phyloP scores from a whole-genome alignment of 306 rosid species.

The Sphenostylis stenocarpa region DNA sequence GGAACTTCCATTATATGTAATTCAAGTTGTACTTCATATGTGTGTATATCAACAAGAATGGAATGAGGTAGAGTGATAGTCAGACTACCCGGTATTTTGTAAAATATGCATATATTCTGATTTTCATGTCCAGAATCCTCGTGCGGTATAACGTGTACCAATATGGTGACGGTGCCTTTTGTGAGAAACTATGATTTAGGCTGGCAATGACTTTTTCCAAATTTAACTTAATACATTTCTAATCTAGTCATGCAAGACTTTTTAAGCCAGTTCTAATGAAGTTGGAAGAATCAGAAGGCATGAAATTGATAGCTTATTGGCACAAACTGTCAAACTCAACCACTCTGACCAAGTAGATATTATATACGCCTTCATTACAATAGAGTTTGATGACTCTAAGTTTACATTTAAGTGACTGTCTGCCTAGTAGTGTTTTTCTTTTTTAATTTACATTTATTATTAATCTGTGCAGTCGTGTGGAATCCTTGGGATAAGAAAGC shows the following conservation, averaged over 20 bases:
- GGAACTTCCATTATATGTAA: background rate
- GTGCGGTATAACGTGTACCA: constrained; percentile 6
- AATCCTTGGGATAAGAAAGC: constrained; percentile 99
- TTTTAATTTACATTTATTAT: background rate
- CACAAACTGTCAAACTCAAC: background rate
- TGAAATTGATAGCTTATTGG: constrained; percentile 20
- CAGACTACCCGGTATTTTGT: background rate
- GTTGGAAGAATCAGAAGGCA: constrained; percentile 13
- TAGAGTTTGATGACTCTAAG: constrained; percentile 8
- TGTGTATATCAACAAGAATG: background rate
- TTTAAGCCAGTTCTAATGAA: background rate
- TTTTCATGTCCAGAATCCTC: constrained; percentile 1
- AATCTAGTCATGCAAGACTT: background rate
- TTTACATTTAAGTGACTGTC: background rate
- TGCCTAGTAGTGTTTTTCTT: background rate
- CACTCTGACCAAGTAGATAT: background rate
- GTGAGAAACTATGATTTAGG: constrained; percentile 17
- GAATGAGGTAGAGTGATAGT: background rate
- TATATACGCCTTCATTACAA: background rate
- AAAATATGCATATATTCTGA: background rate
- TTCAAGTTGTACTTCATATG: background rate
- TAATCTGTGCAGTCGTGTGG: constrained; percentile 79
- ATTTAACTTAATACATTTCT: constrained; percentile 16
- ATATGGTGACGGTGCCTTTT: background rate
- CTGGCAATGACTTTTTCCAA: constrained; percentile 16